Evolutionary conservation across 345 rosid species (phyloP).

Genomic region (Salix udensis): DNA sequence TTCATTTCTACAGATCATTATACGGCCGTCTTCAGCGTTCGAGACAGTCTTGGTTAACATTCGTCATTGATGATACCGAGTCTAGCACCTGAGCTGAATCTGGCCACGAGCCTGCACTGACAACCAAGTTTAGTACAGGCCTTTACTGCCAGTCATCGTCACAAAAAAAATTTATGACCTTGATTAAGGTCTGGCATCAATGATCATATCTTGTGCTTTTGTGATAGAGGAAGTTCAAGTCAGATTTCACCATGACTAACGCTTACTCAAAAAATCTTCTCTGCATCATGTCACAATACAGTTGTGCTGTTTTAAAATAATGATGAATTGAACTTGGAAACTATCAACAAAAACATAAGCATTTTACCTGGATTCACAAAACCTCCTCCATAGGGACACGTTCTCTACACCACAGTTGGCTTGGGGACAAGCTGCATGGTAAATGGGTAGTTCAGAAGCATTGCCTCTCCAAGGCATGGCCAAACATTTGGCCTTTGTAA

Average conservation of each 20-base stretch:
- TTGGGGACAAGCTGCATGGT: not conserved
- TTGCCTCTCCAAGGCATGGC: not conserved
- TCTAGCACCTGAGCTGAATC: too few species aligned
- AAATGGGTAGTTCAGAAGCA: not conserved
- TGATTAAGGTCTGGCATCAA: not conserved
- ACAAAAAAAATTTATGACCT: not conserved
- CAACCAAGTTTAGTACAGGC: not conserved
- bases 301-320: not conserved
- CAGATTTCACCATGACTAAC: not conserved
- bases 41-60: too few species aligned
- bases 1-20: not conserved
- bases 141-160: not conserved
- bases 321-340: not conserved
- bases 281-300: not conserved
- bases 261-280: not conserved
- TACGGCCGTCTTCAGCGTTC: not conserved
- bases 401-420: not conserved
- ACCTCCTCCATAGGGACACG: not conserved
- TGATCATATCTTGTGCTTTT: not conserved
- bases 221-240: not conserved
- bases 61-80: too few species aligned
- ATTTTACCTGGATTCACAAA: not conserved
- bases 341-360: not conserved
- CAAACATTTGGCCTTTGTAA: not conserved
- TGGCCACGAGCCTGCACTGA: too few species aligned